Evolutionary conservation across 495 filamentous ascomycete species (phyloP), one percentile per base, ranked within the genome.

Genomic region (Amorphotheca resinae): DNA sequence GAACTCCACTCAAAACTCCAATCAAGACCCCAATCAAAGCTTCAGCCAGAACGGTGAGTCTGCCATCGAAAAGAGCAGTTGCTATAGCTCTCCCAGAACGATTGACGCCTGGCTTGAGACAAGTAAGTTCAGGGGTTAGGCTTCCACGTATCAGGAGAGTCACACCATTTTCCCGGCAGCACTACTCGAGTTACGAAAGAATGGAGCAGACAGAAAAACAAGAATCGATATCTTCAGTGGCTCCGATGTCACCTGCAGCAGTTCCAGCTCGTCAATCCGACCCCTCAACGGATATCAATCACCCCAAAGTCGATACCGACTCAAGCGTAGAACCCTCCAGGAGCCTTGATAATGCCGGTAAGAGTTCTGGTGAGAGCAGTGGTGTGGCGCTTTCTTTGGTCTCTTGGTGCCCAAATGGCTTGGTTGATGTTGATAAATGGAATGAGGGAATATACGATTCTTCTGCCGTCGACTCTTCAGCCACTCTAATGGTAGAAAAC

Each of bases 11-110:
- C n/a, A n/a, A n/a, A 17, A 18, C 8, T 36, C 9, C n/a, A 36
- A 8, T 16, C 33, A 36, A 9, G 16, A 36, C 9, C 9, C 33
- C 14, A 20, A 2, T 4, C n/a, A n/a, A n/a, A 26, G 14, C 34
- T 38, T 0, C 18, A 18, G 11, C 32, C 12, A 30, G 28, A 3
- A 35, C 23, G 16, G 25, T 18, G 33, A 48, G 35, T 22, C 25
- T 52, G n/a, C 40, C 40, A 39, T 44, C 44, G 30, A 34, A 40
- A 1, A 52, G 44, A 9, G 22, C 6, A 26, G 26, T 15, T 12
- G 11, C n/a, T 7, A 1, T 26, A 16, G 8, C 34, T 16, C 23
- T 14, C n/a, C 15, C 30, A 4, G 21, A 32, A 16, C 25, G 9
- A 12, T 32, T 3, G 7, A 34, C 22, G 7, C 8, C 38, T 1